Conservation (phyloP, 805 yeast species). For the Barnettozyma salicaria region DNA sequence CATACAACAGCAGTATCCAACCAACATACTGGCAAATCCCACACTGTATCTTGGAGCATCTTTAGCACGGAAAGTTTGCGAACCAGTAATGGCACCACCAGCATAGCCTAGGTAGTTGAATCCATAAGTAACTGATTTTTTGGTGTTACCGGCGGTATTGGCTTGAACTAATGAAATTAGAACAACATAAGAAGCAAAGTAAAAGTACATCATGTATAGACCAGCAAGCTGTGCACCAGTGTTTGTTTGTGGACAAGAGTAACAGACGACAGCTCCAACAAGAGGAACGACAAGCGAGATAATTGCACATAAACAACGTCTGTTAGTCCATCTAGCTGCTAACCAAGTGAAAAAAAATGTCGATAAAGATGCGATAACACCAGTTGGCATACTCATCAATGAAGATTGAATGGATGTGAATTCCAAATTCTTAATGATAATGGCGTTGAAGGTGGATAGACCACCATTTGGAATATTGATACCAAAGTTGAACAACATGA, state of each 20-base stretch:
- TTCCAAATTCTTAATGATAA: conserved; percentile 29
- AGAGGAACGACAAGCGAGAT: conserved; percentile 35
- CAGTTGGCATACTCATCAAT: conserved; percentile 23
- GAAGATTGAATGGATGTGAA: conserved; percentile 17
- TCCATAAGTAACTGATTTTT: conserved; percentile 34
- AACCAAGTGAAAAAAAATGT: conserved; percentile 5
- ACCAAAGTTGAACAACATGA: conserved; percentile 32
- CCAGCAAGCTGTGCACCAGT: too few relatives aligned
- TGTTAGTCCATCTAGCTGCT: conserved; percentile 2
- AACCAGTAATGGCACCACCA: conserved; percentile 38
- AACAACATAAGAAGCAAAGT: conserved; percentile 7
- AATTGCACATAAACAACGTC: conserved; percentile 2
- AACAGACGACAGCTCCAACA: conserved; percentile 22
- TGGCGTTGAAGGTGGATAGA: conserved; percentile 36
- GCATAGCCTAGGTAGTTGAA: conserved; percentile 34
- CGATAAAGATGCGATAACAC: conserved; percentile 22
- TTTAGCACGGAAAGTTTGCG: conserved; percentile 37
- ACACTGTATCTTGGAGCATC: conserved; percentile 35
- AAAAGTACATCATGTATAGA: conserved; percentile 7
- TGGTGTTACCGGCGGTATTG: conserved; percentile 36
- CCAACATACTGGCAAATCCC: conserved; percentile 7
- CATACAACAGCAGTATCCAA: conserved; percentile 6
- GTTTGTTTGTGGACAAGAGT: conserved; percentile 21
- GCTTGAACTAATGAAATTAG: conserved; percentile 13
- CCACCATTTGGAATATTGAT: conserved; percentile 41